Conservation (phyloP, 23 red algal species). For the Gracilaria vermiculophylla region DNA sequence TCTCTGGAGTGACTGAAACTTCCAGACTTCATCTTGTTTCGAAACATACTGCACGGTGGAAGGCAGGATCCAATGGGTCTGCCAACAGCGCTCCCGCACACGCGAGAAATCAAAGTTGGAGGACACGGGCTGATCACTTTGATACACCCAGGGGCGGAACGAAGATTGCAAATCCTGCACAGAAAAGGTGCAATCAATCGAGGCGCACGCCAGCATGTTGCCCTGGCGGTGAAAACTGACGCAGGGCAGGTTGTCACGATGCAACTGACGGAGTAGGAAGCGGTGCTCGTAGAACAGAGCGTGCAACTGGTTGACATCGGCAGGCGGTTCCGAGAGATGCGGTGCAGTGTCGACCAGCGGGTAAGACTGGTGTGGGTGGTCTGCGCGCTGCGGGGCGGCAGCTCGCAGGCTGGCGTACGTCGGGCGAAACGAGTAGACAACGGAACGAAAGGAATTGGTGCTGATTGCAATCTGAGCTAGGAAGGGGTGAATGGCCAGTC, state of each 20-base stretch:
- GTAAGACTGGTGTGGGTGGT: neutral
- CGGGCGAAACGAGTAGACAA: slow-evolving; percentile 1
- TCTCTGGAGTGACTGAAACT: neutral
- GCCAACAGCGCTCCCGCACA: neutral
- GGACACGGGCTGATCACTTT: neutral
- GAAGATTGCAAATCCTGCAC: neutral
- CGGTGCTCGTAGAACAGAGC: neutral
- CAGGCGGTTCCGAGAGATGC: neutral
- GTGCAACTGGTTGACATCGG: neutral
- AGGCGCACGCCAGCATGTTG: neutral
- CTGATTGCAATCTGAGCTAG: slow-evolving; percentile 10
- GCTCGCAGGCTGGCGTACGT: neutral
- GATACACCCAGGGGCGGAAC: neutral
- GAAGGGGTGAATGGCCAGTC: slow-evolving; percentile 4
- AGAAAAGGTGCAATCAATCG: slow-evolving; percentile 14
- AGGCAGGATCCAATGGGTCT: neutral
- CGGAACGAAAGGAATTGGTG: neutral
- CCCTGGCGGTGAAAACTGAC: slow-evolving; percentile 2
- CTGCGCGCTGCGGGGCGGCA: neutral
- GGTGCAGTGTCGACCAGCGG: neutral
- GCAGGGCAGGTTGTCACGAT: slow-evolving; percentile 17
- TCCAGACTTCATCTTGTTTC: neutral
- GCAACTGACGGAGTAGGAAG: neutral
- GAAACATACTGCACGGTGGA: neutral
- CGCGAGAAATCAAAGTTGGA: neutral